These are phyloP conservation scores for Fusarium sarcochroum DNA, from an alignment of 2,329 filamentous ascomycete species.

Conservation along the genomic window DNA sequence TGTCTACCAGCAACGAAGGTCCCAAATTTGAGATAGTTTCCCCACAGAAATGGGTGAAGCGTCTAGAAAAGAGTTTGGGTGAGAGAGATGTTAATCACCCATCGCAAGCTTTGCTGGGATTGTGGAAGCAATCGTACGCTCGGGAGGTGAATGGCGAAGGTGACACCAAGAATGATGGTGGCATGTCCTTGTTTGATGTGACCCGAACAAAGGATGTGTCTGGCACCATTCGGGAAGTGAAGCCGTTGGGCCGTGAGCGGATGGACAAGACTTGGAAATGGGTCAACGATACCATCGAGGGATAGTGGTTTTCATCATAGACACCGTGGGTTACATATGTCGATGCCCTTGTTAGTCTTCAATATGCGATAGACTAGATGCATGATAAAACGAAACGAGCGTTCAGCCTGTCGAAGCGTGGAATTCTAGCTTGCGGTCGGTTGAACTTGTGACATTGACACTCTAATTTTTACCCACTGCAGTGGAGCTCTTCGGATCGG, in stretches of 20 bases:
- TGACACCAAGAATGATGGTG: accelerated
- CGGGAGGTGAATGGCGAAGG: neutral
- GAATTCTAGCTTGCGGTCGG: too few species aligned
- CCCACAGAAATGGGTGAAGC: slow-evolving; percentile 32
- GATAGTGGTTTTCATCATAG: neutral
- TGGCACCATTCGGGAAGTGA: slow-evolving; percentile 12
- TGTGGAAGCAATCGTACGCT: slow-evolving; percentile 42
- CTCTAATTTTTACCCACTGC: too few species aligned
- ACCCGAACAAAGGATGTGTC: slow-evolving; percentile 19
- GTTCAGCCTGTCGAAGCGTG: too few species aligned
- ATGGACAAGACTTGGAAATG: slow-evolving; percentile 44
- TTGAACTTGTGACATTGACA: too few species aligned
- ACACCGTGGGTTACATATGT: too few species aligned
- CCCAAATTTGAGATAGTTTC: slow-evolving; percentile 17
- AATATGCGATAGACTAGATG: too few species aligned
- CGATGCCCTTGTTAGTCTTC: too few species aligned
- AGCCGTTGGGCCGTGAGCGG: slow-evolving; percentile 31
- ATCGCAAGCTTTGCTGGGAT: slow-evolving; percentile 38
- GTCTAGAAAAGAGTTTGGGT: slow-evolving; percentile 24
- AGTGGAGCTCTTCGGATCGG: too few species aligned
- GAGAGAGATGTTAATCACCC: slow-evolving; percentile 23
- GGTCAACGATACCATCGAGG: slow-evolving; percentile 23
- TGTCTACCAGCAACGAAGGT: slow-evolving; percentile 3
- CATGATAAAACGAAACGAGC: too few species aligned
- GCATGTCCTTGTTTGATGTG: slow-evolving; percentile 21